phyloP scores from a whole-genome alignment of 768 basidiomycete genomes.

The Lenzites betulinus region DNA sequence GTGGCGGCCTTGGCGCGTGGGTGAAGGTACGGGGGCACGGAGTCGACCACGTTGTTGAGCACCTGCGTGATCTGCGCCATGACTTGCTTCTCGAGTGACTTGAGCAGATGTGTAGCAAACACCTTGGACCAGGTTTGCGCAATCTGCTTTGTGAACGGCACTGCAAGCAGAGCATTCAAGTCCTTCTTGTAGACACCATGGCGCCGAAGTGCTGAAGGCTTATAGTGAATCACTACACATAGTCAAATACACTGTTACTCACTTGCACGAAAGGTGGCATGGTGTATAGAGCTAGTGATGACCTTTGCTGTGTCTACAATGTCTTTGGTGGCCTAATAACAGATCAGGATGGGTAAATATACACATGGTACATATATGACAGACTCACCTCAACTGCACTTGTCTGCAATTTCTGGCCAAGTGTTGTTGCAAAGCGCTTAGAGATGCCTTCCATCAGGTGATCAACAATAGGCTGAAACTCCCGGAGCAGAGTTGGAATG shows the following conservation, averaged over 20 bases:
- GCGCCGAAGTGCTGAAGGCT: constrained; percentile 42
- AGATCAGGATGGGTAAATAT: not conserved
- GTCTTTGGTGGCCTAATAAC: not conserved
- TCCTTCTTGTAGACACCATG: constrained; percentile 39
- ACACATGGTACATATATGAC: not conserved
- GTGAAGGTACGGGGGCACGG: constrained; percentile 50
- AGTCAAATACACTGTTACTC: not conserved
- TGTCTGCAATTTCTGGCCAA: not conserved
- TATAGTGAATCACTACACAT: not conserved
- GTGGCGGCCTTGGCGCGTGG: constrained; percentile 40
- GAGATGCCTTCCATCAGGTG: not conserved
- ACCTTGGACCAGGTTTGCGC: constrained; percentile 55
- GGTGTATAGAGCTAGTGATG: not conserved
- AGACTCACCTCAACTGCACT: not conserved
- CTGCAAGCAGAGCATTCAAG: constrained; percentile 54
- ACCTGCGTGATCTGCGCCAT: constrained; percentile 42
- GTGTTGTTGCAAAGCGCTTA: not conserved
- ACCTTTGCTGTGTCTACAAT: not conserved
- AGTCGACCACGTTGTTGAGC: constrained; percentile 49
- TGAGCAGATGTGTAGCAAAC: constrained; percentile 57
- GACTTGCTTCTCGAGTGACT: constrained; percentile 42
- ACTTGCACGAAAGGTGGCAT: not conserved
- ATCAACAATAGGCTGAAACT: not conserved
- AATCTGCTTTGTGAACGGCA: constrained; percentile 57
- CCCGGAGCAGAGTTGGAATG: not conserved